Evolutionary conservation across 2,329 filamentous ascomycete genomes (phyloP), one percentile per base, ranked within the genome.

Genomic region (Venturia oleaginea): DNA sequence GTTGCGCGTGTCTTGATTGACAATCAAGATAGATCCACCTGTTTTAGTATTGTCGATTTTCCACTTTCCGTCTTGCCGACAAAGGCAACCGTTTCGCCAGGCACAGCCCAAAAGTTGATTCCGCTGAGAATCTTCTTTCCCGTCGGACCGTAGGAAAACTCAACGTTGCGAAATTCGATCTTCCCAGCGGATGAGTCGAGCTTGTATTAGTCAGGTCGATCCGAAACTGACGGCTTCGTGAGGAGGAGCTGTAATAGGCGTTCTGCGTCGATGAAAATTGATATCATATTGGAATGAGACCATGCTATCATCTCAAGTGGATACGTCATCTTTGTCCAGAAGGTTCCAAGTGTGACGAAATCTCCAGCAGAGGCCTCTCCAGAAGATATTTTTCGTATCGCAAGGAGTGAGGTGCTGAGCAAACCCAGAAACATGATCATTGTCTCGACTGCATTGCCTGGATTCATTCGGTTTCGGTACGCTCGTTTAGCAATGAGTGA

Each of bases 311-410:
- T 76, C 22, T 77, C 75, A 3, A 86, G 72, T 7, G 83, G 83
- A 3, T 70, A 71, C 64, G 77, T 76, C 68, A 79, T 75, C 0
- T 73, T 74, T 24, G 69, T 65, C 87, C 87, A 90, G 72, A 88
- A 90, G 34, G 83, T 80, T 19, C 87, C 76, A 30, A 90, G 73
- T 22, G 86, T 85, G 4, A 89, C 82, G 67, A 90, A 86, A 66
- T 81, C 81, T 54, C 86, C 86, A 15, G 86, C 76, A 0, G 81
- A 77, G 46, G 78, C 79, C 10, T 72, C 71, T 0, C 80, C 80
- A 43, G 76, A 75, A 0, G 78, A 74, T 37, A 86, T 81, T 66
- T 83, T 78, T 64, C 81, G 79, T 11, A 82, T 78, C 2, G 82
- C 84, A 19, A 86, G 76, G 61, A 83, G 71, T 71, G 79, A 76